phyloP scores from a whole-genome alignment of 371 early-diverging fungal genomes.

The Rhizopus microsporus region DNA sequence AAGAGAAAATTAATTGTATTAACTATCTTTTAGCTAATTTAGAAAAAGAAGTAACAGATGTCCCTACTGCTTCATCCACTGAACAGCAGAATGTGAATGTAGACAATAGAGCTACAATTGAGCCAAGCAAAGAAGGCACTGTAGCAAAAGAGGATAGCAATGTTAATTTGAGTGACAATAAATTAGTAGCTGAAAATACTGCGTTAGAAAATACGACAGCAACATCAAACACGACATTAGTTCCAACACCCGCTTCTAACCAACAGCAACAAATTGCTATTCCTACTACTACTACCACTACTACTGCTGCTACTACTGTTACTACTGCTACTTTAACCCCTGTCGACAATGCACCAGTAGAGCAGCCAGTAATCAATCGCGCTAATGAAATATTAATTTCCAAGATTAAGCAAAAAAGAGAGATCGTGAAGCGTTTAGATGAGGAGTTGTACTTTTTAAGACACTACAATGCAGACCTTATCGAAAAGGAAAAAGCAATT shows the following conservation, averaged over 20 bases:
- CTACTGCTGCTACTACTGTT: neutral
- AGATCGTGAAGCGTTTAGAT: conserved; percentile 12
- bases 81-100: too few species aligned
- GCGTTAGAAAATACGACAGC: neutral
- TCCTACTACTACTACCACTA: neutral
- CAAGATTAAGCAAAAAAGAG: conserved; percentile 20
- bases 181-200: neutral
- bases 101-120: too few species aligned
- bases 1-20: too few species aligned
- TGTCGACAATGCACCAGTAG: neutral
- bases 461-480: conserved; percentile 13
- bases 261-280: neutral
- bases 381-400: conserved; percentile 5
- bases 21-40: too few species aligned
- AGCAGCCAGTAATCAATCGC: neutral
- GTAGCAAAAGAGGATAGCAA: conserved; percentile 11
- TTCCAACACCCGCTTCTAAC: too few species aligned
- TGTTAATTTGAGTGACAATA: neutral
- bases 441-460: conserved; percentile 19
- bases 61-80: too few species aligned
- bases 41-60: too few species aligned
- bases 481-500: conserved; percentile 10
- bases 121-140: too few species aligned
- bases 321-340: conserved; percentile 1
- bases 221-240: neutral